phyloP scores from a whole-genome alignment of 192 early-diverging fungal genomes.

The Umbelopsis ramanniana region DNA sequence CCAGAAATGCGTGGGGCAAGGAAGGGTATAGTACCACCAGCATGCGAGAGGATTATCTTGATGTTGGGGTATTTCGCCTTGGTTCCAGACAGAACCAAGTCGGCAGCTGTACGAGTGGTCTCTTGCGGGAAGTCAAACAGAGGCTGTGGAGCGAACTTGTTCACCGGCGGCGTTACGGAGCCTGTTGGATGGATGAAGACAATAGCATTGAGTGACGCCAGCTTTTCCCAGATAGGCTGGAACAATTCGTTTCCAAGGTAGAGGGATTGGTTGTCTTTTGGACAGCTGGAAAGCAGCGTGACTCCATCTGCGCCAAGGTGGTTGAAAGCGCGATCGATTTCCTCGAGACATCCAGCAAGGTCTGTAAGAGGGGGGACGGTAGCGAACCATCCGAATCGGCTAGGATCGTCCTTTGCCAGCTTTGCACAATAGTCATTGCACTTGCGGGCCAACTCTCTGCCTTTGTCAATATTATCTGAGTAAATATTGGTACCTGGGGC shows the following conservation, averaged over 20 bases:
- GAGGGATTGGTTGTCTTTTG: background rate
- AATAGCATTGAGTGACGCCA: background rate
- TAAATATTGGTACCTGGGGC: background rate
- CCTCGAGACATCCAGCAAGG: background rate
- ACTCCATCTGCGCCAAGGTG: background rate
- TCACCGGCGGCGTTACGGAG: background rate
- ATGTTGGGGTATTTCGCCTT: constrained; percentile 46
- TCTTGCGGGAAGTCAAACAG: constrained; percentile 21
- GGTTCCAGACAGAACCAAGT: constrained; percentile 44
- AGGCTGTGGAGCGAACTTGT: background rate
- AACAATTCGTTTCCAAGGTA: constrained; percentile 3
- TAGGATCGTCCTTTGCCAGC: background rate
- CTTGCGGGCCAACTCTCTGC: background rate
- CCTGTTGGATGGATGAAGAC: background rate
- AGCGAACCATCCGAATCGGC: constrained; percentile 1
- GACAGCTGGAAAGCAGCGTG: background rate
- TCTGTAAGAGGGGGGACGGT: background rate
- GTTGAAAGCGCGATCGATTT: constrained; percentile 10
- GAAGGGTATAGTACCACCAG: constrained; percentile 47
- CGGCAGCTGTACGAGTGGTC: constrained; percentile 34
- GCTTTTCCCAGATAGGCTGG: constrained; percentile 4
- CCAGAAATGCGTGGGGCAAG: constrained; percentile 23
- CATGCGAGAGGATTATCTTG: constrained; percentile 40
- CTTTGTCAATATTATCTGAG: background rate
- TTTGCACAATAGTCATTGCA: constrained; percentile 1